Base-by-base conservation (phyloP, 495 filamentous ascomycete genomes). In the Achaetomiella virescens region DNA sequence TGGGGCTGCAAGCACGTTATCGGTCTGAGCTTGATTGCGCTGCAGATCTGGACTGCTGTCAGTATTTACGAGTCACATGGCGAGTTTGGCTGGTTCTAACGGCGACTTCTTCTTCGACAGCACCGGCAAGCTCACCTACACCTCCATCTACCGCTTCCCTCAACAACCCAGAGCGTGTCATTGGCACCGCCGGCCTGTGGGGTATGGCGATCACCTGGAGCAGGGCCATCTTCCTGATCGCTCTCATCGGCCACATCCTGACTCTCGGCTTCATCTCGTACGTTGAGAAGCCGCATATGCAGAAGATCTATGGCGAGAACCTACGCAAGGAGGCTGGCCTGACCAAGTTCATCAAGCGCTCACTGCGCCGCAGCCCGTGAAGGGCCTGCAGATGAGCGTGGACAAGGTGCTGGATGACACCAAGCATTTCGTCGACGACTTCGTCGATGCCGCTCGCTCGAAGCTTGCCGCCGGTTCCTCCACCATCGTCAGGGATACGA, bases 41-140 rank as follows among this genome's bases (percentile, higher is more conserved):
- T 98, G 44, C 93, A 98, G 66, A 72, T 92, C 11, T 98, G 95
- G 95, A 97, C 92, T 4, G 85, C 88, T 5, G 72, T 88, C 57
- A 96, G 91, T 68, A 95, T 97, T 56, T 95, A 97, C 71, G 90
- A 96, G 15, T 96, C 92, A 6, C 84, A 97, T 2, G 92, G 92
- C 41, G 93, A 98, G 66, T 97, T 97, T 66, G 95, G 95, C 60
- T 98, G 95, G 93, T 98, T 97, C 77, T 98, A 90, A n/a, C 64
- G 93, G 93, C 12, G 93, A 98, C 69, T 98, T 98, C 76, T 90
- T 90, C 75, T 97, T 96, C 72, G 90, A 95, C 60, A 84, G 85
- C 43, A 81, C 83, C 10, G 85, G 82, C 20, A 95, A 95, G 63
- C 79, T 97, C 46, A 97, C 89, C 20, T 98, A 97, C 74, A 89